Base-by-base conservation (phyloP, 2,329 filamentous ascomycete species). In the Trichoderma hamatum region DNA sequence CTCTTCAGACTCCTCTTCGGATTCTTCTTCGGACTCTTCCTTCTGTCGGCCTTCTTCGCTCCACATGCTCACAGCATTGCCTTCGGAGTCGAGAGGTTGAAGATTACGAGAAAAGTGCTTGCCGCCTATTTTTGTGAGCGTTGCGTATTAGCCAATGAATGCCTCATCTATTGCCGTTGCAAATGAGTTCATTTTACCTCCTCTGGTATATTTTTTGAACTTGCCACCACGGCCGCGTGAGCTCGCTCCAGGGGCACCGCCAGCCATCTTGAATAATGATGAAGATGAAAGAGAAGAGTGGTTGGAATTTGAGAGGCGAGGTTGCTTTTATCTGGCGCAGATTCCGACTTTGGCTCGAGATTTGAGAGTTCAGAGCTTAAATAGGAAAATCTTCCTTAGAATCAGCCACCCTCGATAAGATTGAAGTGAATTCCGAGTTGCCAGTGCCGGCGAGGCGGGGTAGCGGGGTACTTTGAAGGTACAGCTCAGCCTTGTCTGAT, bases 91-190 rank as follows among this genome's bases (percentile, higher is more conserved):
- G 76, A 96, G 83, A 24, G 94, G 94, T 80, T 92, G 90, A 58
- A 98, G 89, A 79, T 97, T 90, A 73, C 93, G 91, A 73, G 94
- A 97, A 84, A 96, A 99, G 78, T 97, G 91, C 82, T 97, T 97
- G 77, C 96, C 96, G 72, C 94, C 94, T 97, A 72, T 28, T 32
- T 32, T 28, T 24, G 21, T 32, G 39, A n/a, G 11, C 14, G 3
- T 11, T 26, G 1, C 5, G 39, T 34, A 43, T 32, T 59, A 34
- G 6, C 24, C 66, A 21, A 24, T 30, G 39, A 21, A 34, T 19
- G 1, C 39, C 16, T 9, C 10, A 14, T 26, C 13, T 19, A 32
- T 43, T 46, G n/a, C 3, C 11, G 5, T 26, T 9, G 19, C 16
- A n/a, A 43, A 10, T n/a, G 10, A 3, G 26, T 26, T 43, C 4